Base-by-base conservation (phyloP, 148 eudicot species). In the Nepenthes gracilis region DNA sequence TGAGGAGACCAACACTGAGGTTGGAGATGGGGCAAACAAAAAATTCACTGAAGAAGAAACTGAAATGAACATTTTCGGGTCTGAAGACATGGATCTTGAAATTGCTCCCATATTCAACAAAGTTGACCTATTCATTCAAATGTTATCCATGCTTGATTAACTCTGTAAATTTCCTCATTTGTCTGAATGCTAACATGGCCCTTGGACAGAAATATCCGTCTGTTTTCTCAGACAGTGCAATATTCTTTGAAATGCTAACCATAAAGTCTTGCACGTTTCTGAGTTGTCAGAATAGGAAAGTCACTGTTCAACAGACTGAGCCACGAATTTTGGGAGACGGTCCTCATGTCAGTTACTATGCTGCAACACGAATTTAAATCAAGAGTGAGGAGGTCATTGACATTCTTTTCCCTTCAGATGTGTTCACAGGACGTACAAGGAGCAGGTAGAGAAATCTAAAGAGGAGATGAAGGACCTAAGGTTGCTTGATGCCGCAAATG, bases 401-500 rank as follows among this genome's bases (percentile, higher is more conserved):
- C 61, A 33, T 62, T 62, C 58, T 47, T 33, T 66, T 3, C 45
- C 4, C 38, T 55, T 56, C 13, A 54, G 53, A 59, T 64, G 49
- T 65, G 58, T 62, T 54, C 60, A 67, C 82, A 90, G 95, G 78
- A 78, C 83, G 36, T 92, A 90, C 76, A 85, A 80, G 87, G 92
- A 87, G 69, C 97, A 87, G 75, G 78, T 87, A 54, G 89, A 83
- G 62, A 87, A 90, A 70, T 90, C 89, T 95, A 80, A 85, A 73
- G 84, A 84, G 54, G 97, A 87, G 70, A 90, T 90, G 38, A 82
- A 81, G 74, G 85, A 81, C 61, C 79, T 90, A 62, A 82, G 86
- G 67, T 65, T 81, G 80, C 78, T 86, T 38, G 97, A 90, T 74
- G 77, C 87, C 65, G 68, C 80, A 43, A 90, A 85, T 38, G 97